phyloP scores from a whole-genome alignment of 176 grass and related monocot species.

The Carex myosuroides region DNA sequence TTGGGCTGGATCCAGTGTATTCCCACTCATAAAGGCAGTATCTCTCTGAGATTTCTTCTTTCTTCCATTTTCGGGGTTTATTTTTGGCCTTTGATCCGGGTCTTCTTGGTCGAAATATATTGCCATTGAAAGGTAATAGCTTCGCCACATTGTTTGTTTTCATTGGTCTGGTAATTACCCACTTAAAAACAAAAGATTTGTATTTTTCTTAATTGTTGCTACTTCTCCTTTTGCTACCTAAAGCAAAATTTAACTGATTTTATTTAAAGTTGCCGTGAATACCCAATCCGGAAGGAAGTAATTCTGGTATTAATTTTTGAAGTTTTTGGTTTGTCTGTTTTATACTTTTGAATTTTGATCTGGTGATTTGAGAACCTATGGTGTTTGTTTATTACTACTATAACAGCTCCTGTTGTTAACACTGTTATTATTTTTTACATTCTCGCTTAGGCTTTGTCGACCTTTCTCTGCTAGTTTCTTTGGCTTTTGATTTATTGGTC shows the following conservation, averaged over 20 bases:
- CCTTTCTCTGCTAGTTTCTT: background rate
- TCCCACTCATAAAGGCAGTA: constrained; percentile 2
- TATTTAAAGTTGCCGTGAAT: background rate
- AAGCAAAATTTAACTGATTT: background rate
- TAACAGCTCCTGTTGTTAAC: background rate
- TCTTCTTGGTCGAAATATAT: background rate
- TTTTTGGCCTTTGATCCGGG: background rate
- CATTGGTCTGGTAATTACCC: background rate
- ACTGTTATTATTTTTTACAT: background rate
- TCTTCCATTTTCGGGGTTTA: background rate
- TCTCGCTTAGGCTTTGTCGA: background rate
- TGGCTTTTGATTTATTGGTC: background rate
- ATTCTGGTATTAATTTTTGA: background rate
- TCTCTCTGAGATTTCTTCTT: constrained; percentile 12
- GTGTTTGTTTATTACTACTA: background rate
- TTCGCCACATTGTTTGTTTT: background rate
- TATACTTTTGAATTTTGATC: background rate
- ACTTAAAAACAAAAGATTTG: background rate
- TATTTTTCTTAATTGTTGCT: background rate
- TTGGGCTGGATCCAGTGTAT: constrained; percentile 22
- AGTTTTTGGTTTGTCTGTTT: background rate
- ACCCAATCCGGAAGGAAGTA: background rate
- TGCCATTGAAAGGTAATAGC: background rate
- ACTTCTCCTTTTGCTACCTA: background rate
- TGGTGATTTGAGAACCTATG: background rate